Evolutionary conservation across 352 stramenopile genomes (phyloP).

Genomic region (Phytopythium montanum): DNA sequence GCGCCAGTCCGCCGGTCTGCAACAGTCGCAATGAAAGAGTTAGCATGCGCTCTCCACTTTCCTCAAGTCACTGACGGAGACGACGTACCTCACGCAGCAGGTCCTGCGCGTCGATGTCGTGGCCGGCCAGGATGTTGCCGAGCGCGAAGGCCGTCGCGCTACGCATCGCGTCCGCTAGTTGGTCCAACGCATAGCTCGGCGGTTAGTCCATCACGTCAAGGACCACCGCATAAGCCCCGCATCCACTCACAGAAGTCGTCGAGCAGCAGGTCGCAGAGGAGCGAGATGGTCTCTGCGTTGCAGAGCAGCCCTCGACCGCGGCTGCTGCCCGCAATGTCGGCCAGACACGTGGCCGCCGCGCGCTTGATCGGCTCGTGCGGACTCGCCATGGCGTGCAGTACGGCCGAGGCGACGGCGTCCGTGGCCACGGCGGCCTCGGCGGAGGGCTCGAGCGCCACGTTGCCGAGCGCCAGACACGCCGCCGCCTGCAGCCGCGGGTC

Average conservation of each 20-base stretch:
- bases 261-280: constrained; percentile 41
- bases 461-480: constrained; percentile 57
- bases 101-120: constrained; percentile 56
- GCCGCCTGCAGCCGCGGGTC: constrained; percentile 61
- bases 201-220: constrained; percentile 8
- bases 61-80: neutral
- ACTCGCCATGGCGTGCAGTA: constrained; percentile 41
- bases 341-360: constrained; percentile 44
- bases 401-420: constrained; percentile 29
- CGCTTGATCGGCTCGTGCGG: constrained; percentile 62
- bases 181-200: neutral
- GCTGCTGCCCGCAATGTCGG: constrained; percentile 39
- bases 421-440: constrained; percentile 27
- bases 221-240: neutral
- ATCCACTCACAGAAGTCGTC: constrained; percentile 39
- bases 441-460: constrained; percentile 47
- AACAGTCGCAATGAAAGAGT: neutral
- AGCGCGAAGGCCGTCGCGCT: constrained; percentile 59
- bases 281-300: constrained; percentile 37
- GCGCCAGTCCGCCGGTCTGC: constrained; percentile 41
- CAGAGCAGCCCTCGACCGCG: constrained; percentile 43
- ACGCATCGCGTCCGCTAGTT: constrained; percentile 45
- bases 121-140: constrained; percentile 59
- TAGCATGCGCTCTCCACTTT: neutral
- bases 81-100: constrained; percentile 36